Evolutionary conservation across 169 alveolate species (phyloP).

Genomic region (Cryptosporidium xiaoi): DNA sequence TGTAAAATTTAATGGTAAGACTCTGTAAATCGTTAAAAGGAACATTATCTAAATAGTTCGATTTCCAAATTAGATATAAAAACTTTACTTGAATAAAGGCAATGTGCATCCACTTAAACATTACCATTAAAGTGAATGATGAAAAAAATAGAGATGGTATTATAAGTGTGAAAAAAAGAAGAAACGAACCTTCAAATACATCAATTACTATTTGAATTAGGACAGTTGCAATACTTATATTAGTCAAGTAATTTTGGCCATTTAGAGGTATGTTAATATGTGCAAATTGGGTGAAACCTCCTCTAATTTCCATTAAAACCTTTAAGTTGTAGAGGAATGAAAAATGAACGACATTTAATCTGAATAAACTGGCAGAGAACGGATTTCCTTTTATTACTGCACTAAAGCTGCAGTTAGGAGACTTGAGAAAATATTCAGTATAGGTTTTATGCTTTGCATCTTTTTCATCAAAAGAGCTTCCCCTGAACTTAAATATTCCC

Average conservation of each 20-base stretch:
- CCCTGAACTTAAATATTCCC: constrained; percentile 27
- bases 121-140: constrained; percentile 44
- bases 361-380: constrained; percentile 26
- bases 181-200: constrained; percentile 30
- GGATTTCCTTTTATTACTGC: constrained; percentile 29
- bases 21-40: constrained; percentile 9
- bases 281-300: constrained; percentile 45
- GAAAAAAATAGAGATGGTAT: constrained; percentile 56
- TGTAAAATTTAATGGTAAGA: constrained; percentile 19
- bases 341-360: constrained; percentile 40
- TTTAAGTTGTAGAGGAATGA: constrained; percentile 60
- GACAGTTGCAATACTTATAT: constrained; percentile 23
- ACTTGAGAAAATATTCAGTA: constrained; percentile 8
- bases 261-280: constrained; percentile 23
- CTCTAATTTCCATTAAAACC: constrained; percentile 73
- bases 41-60: constrained; percentile 22
- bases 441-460: background rate
- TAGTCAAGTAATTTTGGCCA: background rate
- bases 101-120: constrained; percentile 70
- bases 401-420: constrained; percentile 11
- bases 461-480: constrained; percentile 15
- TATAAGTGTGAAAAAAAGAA: constrained; percentile 32
- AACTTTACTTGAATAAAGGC: constrained; percentile 20
- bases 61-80: constrained; percentile 53
- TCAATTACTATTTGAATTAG: constrained; percentile 36